These are phyloP conservation scores for Corynespora cassiicola DNA, from an alignment of 2,329 filamentous ascomycete genomes.

Conservation along the genomic window DNA sequence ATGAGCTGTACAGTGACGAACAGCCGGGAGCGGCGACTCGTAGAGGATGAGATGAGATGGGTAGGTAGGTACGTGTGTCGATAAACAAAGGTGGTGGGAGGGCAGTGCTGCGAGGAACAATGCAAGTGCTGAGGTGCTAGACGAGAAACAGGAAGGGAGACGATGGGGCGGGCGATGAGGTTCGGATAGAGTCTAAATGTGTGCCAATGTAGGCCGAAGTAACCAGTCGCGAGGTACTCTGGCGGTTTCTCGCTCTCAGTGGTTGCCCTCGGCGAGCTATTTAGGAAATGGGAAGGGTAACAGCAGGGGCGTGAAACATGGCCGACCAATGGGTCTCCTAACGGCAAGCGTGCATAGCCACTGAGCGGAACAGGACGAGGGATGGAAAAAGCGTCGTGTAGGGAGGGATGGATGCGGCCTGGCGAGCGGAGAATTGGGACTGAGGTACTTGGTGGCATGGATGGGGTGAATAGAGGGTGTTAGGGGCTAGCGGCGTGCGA, in stretches of 20 bases:
- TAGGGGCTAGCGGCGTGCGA: conserved; percentile 30
- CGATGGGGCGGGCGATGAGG: conserved; percentile 32
- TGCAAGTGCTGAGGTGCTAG: conserved; percentile 27
- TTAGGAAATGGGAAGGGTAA: conserved; percentile 39
- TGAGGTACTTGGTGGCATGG: conserved; percentile 39
- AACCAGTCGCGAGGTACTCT: conserved; percentile 43
- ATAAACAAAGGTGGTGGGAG: conserved; percentile 30
- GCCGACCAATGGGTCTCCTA: conserved; percentile 43
- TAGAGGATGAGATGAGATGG: conserved; percentile 10
- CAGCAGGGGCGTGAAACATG: conserved; percentile 48
- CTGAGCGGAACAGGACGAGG: conserved; percentile 31
- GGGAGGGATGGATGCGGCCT: conserved; percentile 34
- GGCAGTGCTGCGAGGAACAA: conserved; percentile 19
- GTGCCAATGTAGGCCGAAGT: conserved; percentile 37
- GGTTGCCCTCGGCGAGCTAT: conserved; percentile 45
- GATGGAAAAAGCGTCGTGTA: conserved; percentile 33
- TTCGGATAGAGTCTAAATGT: conserved; percentile 37
- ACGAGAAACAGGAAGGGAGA: conserved; percentile 26
- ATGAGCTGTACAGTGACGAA: conserved; percentile 18
- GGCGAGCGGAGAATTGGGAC: conserved; percentile 42
- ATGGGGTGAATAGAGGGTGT: conserved; percentile 36
- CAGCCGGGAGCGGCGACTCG: conserved; percentile 4
- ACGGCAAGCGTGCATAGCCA: conserved; percentile 44
- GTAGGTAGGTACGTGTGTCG: conserved; percentile 19
- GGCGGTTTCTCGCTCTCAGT: conserved; percentile 39